phyloP scores from a whole-genome alignment of 2,329 filamentous ascomycete genomes.

The Coniochaeta hoffmannii region DNA sequence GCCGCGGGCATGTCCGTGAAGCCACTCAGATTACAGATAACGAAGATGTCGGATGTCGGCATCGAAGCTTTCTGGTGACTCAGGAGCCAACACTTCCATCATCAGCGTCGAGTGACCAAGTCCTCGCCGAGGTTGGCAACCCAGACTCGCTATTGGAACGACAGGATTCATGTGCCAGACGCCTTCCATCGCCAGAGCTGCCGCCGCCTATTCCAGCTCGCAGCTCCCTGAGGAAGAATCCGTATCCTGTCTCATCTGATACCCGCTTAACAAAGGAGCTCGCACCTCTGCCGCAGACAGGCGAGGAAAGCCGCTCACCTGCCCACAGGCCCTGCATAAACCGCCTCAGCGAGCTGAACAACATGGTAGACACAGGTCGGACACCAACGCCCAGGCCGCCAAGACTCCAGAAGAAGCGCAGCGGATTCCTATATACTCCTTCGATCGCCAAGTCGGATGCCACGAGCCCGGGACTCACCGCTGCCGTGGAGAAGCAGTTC shows the following conservation, averaged over 20 bases:
- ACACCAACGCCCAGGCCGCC: background rate
- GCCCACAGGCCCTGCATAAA: background rate
- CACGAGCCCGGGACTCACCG: conserved; percentile 18
- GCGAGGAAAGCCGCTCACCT: background rate
- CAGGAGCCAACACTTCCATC: conserved; percentile 11
- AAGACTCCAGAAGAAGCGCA: conserved; percentile 1
- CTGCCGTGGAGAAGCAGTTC: conserved; percentile 22
- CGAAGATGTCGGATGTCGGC: conserved; percentile 10
- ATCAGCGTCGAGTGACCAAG: conserved; percentile 7
- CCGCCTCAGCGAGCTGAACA: background rate
- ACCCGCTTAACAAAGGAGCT: background rate
- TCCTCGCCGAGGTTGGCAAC: conserved; percentile 9
- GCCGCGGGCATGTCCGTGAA: conserved; percentile 27
- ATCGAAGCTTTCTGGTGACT: conserved; percentile 2
- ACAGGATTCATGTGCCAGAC: conserved; percentile 8
- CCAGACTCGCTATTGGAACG: background rate
- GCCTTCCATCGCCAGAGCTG: background rate
- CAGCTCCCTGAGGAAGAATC: conserved; percentile 12
- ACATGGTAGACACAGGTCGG: background rate
- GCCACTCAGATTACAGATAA: conserved; percentile 26
- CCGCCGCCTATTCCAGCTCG: conserved; percentile 14
- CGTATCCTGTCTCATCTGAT: conserved; percentile 9
- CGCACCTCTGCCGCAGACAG: background rate
- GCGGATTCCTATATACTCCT: conserved; percentile 1
- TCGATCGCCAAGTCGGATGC: conserved; percentile 13